Base-by-base conservation (phyloP, 805 yeast genomes). In the Wickerhamomyces mucosus region DNA sequence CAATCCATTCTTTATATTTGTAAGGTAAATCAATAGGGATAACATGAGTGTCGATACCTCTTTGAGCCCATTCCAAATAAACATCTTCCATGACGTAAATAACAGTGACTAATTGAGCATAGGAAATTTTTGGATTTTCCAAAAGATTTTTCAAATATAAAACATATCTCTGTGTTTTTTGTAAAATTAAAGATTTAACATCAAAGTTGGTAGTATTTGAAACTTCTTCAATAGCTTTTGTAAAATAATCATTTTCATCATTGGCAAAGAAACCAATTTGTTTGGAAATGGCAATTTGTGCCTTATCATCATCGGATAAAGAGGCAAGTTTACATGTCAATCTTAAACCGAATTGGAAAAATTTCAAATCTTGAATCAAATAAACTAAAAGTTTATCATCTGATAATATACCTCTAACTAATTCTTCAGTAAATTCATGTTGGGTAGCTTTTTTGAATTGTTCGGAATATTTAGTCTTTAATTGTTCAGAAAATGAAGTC, bases 1-100 rank as follows among this genome's bases (percentile, higher is more conserved):
- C 59, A 26, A 71, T 61, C 77, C 78, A 72, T 29, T 67, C 72
- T 28, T 63, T 58, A 36, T 63, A 51, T 38, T 65, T 68, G 59
- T 65, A 69, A 17, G 56, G 58, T 21, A 69, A 48, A 28, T 55
- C 43, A 1, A 41, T 35, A 4, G 55, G 41, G 16, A 43, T 50
- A 5, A 53, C 50, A 1, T 39, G 37, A 2, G 51, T 35, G 20
- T 43, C 47, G 15, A 56, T 53, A 21, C 57, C 52, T 35, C 55
- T 43, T 20, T 64, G 58, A 1, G 74, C 75, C 78, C 77, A 72
- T 16, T 62, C 63, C 27, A 67, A 53, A 41, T 71, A 72, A 1
- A 67, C 68, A 26, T 58, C 56, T 39, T 71, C 78, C 64, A 69
- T 65, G 15, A 60, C 56, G 50, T 61, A 70, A 26, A 59, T 35